phyloP scores from a whole-genome alignment of 768 basidiomycete genomes.

The Pisolithus microcarpus region DNA sequence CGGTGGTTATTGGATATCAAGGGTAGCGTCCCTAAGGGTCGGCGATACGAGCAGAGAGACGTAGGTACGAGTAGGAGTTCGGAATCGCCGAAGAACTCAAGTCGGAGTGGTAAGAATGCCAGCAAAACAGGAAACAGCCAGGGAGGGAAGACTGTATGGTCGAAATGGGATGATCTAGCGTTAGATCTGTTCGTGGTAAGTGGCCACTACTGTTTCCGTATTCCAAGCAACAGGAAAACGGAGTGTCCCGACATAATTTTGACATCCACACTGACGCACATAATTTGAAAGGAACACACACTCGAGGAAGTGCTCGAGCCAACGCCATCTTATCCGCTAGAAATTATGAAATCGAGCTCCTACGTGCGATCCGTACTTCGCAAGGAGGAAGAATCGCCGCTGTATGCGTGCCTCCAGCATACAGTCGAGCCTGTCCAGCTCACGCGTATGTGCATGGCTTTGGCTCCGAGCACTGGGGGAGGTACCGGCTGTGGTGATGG shows the following conservation, averaged over 20 bases:
- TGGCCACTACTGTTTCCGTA: slow-evolving; percentile 1
- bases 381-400: slow-evolving; percentile 23
- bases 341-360: neutral
- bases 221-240: neutral
- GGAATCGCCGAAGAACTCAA: neutral
- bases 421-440: slow-evolving; percentile 21
- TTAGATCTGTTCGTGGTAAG: slow-evolving; percentile 19
- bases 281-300: slow-evolving; percentile 14
- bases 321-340: too few relatives aligned
- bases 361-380: slow-evolving; percentile 19
- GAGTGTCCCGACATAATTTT: too few relatives aligned
- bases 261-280: neutral
- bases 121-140: neutral
- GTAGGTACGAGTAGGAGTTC: too few relatives aligned
- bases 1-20: slow-evolving; percentile 11
- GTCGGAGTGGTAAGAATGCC: neutral
- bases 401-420: slow-evolving; percentile 21
- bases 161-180: slow-evolving; percentile 19
- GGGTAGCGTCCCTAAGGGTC: too few relatives aligned
- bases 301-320: slow-evolving; percentile 16
- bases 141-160: slow-evolving; percentile 13
- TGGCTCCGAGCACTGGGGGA: slow-evolving; percentile 4
- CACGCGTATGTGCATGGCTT: slow-evolving; percentile 11
- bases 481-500: too few relatives aligned
- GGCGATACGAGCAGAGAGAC: too few relatives aligned